A percentile compares a stretch with the other conserved stretches of the same genome.
Evolutionary conservation across 116 monocot genomes (phyloP).

Genomic region (Cymodocea nodosa): DNA sequence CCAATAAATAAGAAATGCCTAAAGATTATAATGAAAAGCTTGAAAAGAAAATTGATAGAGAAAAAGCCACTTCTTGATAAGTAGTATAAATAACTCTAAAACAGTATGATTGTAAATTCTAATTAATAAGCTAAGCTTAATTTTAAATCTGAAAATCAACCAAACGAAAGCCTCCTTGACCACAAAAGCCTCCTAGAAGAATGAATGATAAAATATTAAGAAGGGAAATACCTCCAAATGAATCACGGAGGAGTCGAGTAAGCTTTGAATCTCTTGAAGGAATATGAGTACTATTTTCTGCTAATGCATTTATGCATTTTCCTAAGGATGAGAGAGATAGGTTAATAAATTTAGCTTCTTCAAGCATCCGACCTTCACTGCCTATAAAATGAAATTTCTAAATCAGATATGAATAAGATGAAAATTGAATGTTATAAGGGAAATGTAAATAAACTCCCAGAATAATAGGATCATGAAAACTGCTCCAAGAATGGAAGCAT

Average conservation of each 20-base stretch:
- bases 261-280: conserved; percentile 85
- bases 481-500: no score
- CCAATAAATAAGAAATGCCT: not conserved
- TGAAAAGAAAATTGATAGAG: no score
- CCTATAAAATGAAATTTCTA: conserved; percentile 18
- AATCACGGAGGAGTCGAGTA: conserved; percentile 76
- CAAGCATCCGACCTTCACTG: conserved; percentile 73
- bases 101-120: no score
- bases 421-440: no score
- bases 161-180: no score
- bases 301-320: conserved; percentile 83
- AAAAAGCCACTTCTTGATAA: not conserved
- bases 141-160: no score
- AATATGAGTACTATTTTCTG: conserved; percentile 76
- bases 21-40: not conserved
- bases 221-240: conserved; percentile 62
- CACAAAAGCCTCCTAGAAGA: no score
- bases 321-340: conserved; percentile 73
- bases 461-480: no score
- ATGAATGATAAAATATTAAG: not conserved
- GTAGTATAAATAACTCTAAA: no score
- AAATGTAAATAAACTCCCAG: no score
- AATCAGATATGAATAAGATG: not conserved
- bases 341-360: conserved; percentile 88
- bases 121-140: no score